A percentile compares a stretch with the other conserved stretches of the same genome.
Evolutionary conservation across 202 grass and related monocot genomes (phyloP).

Genomic region (Hordeum pubiflorum): DNA sequence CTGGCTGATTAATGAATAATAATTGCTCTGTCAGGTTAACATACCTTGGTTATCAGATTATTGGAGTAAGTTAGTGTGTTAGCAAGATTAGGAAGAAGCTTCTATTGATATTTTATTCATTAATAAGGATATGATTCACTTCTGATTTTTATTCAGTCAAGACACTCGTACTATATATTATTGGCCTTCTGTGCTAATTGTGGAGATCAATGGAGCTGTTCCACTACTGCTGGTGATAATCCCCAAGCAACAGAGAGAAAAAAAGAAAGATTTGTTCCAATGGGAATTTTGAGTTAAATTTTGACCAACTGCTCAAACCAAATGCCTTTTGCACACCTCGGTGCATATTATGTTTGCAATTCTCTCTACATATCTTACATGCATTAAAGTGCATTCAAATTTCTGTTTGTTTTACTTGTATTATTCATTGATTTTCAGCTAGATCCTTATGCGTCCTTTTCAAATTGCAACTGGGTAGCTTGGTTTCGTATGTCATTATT

Average conservation of each 20-base stretch:
- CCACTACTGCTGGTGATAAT: constrained; percentile 7
- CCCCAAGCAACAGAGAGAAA: not conserved
- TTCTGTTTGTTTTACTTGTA: not conserved
- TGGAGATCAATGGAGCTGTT: not conserved
- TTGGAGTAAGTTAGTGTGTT: not conserved
- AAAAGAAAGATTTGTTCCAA: not conserved
- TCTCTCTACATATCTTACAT: not conserved
- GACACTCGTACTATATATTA: not conserved
- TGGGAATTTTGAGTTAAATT: not conserved
- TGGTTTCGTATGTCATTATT: constrained; percentile 9
- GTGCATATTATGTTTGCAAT: not conserved
- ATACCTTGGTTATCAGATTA: constrained; percentile 8
- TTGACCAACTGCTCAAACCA: not conserved
- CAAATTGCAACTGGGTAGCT: not conserved
- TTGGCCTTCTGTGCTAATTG: not conserved
- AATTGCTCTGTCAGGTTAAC: not conserved
- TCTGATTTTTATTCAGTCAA: constrained; percentile 3
- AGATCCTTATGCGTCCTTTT: not conserved
- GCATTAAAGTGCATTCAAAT: not conserved
- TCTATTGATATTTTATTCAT: not conserved
- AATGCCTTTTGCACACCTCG: not conserved
- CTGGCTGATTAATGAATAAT: not conserved
- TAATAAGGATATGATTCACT: not conserved
- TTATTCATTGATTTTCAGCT: not conserved
- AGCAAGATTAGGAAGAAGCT: constrained; percentile 9